Evolutionary conservation across 139 green algal species (phyloP), one percentile per base, ranked within the genome.

Genomic region (Limnomonas spitsbergensis): DNA sequence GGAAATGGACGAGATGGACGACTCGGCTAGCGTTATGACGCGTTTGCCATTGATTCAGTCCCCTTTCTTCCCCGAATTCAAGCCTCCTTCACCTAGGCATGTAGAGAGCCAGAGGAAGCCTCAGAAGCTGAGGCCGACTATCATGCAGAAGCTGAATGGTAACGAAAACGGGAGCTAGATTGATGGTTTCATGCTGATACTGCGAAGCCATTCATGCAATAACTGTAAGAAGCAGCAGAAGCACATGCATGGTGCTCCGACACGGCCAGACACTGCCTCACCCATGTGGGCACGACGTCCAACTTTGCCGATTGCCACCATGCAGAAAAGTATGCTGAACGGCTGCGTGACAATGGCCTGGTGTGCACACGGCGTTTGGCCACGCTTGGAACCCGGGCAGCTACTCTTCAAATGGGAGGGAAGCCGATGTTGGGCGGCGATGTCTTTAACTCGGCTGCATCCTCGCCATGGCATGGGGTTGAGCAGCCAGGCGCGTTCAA

Each of bases 131-230:
- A 61, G 47, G 47, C 47, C 47, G 14, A 61, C 14, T 61, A 61
- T 61, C 20, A 61, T 61, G 47, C 47, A 61, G 47, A 61, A 61
- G 20, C 47, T 61, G 20, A 61, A 61, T 61, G 47, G 47, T 61
- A 61, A 14, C 14, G 14, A 61, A 14, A 61, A 61, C 47, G 47
- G 20, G 14, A 20, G n/a, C n/a, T n/a, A n/a, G n/a, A n/a, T n/a
- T n/a, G n/a, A n/a, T n/a, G n/a, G n/a, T n/a, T n/a, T n/a, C n/a
- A n/a, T n/a, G n/a, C n/a, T n/a, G n/a, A n/a, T n/a, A n/a, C n/a
- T n/a, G n/a, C n/a, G n/a, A n/a, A n/a, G n/a, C n/a, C n/a, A n/a
- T n/a, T n/a, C n/a, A n/a, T n/a, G n/a, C n/a, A n/a, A n/a, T n/a
- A n/a, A n/a, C n/a, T n/a, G n/a, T n/a, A n/a, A n/a, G n/a, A n/a